Evolutionary conservation across 495 filamentous ascomycete species (phyloP).

Genomic region (Margaritispora aquatica): DNA sequence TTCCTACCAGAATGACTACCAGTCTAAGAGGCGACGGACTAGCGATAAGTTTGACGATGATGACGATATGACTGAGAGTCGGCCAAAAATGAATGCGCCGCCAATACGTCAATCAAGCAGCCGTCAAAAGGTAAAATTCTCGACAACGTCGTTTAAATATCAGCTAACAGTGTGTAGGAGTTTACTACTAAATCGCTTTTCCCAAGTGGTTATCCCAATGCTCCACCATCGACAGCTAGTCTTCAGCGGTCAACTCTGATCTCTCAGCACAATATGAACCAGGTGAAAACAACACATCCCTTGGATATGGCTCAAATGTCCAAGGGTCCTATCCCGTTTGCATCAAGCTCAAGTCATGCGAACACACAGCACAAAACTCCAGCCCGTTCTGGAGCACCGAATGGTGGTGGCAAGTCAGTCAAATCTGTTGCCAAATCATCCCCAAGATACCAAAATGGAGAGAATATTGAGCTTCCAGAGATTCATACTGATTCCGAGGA

Average conservation of each 20-base stretch:
- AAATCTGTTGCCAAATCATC: conserved; percentile 60
- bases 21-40: conserved; percentile 54
- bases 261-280: conserved; percentile 37
- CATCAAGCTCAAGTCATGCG: conserved; percentile 51
- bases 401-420: conserved; percentile 35
- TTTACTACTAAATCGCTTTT: conserved; percentile 56
- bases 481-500: conserved; percentile 86
- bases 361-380: conserved; percentile 55
- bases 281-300: conserved; percentile 56
- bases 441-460: conserved; percentile 72
- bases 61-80: conserved; percentile 20
- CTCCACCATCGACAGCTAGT: conserved; percentile 39
- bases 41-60: conserved; percentile 32
- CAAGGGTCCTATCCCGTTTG: conserved; percentile 86
- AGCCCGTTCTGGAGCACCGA: conserved; percentile 37
- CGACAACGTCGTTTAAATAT: neutral
- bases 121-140: conserved; percentile 57
- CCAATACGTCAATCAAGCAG: conserved; percentile 78
- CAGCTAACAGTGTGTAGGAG: conserved; percentile 38
- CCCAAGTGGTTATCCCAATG: conserved; percentile 53
- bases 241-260: conserved; percentile 23
- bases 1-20: conserved; percentile 40
- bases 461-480: conserved; percentile 79
- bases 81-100: conserved; percentile 58
- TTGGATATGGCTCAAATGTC: conserved; percentile 77